Conservation (phyloP, 1,139 yeast genomes). For the Yamadazyma atlantica region DNA sequence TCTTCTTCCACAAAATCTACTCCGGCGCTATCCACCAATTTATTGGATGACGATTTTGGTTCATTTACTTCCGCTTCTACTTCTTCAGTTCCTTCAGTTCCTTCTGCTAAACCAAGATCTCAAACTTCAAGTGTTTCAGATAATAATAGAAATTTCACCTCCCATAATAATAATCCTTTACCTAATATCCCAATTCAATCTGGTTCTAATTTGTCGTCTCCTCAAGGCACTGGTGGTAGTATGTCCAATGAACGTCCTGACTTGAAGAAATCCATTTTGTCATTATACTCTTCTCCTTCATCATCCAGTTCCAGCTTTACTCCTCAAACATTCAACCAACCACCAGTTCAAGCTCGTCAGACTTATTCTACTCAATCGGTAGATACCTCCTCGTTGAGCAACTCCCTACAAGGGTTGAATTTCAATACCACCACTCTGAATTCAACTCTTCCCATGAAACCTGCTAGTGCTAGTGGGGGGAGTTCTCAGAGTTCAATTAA, state of each 20-base stretch:
- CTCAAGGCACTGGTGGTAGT: conserved; percentile 40
- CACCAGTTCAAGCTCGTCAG: no score
- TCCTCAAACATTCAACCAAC: conserved; percentile 3
- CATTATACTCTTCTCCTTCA: conserved; percentile 77
- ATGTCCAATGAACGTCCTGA: conserved; percentile 44
- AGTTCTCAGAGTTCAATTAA: conserved; percentile 10
- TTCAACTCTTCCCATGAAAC: conserved; percentile 2
- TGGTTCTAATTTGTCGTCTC: conserved; percentile 15
- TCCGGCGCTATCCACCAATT: conserved; percentile 16
- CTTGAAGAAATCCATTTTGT: conserved; percentile 84
- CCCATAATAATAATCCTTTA: conserved; percentile 8
- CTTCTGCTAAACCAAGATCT: conserved; percentile 11
- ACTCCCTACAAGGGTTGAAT: conserved; percentile 37
- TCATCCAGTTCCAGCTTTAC: conserved; percentile 36
- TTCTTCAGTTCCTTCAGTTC: conserved; percentile 9
- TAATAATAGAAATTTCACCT: no score
- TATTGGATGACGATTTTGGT: conserved; percentile 45
- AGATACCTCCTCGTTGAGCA: conserved; percentile 23
- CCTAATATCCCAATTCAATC: conserved; percentile 13
- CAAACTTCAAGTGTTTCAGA: no score
- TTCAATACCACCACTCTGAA: conserved; percentile 15
- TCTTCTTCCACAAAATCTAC: conserved; percentile 7
- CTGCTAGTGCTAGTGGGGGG: neutral
- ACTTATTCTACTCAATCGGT: no score
- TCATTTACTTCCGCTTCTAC: conserved; percentile 33